A percentile compares a stretch with the other conserved stretches of the same genome.
These are phyloP conservation scores for Daldinia eschscholtzii DNA, from an alignment of 2,329 filamentous ascomycete genomes.

Conservation along the genomic window DNA sequence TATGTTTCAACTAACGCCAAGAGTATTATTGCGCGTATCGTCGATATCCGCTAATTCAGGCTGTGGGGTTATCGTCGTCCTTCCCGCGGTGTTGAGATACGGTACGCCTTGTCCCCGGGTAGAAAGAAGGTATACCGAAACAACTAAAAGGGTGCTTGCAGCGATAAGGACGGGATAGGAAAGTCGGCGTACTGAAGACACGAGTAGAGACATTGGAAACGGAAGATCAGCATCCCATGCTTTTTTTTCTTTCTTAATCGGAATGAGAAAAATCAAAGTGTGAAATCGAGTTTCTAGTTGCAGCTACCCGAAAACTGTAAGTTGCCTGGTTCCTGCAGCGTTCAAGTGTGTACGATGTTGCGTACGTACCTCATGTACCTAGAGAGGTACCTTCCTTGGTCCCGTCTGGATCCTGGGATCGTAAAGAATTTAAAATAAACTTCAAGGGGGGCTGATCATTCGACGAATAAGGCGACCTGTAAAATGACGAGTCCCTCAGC, in stretches of 20 bases:
- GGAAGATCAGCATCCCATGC: background rate
- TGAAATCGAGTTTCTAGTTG: background rate
- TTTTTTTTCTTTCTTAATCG: background rate
- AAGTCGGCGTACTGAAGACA: slow-evolving; percentile 26
- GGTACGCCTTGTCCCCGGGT: slow-evolving; percentile 8
- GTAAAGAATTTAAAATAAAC: slow-evolving; percentile 11
- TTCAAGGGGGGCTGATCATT: slow-evolving; percentile 8
- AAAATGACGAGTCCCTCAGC: slow-evolving; percentile 4
- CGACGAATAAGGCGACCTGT: slow-evolving; percentile 4
- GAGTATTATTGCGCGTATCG: slow-evolving; percentile 35
- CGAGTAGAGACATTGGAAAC: slow-evolving; percentile 20
- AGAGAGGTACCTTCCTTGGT: background rate
- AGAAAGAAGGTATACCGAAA: slow-evolving; percentile 31
- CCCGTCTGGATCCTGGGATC: background rate
- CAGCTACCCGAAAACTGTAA: slow-evolving; percentile 7
- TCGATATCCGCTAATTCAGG: slow-evolving; percentile 18
- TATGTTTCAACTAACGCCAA: slow-evolving; percentile 36
- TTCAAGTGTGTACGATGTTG: background rate
- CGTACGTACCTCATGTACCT: background rate
- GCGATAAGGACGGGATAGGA: slow-evolving; percentile 14
- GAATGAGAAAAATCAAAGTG: background rate
- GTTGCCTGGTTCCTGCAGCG: background rate
- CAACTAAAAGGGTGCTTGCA: slow-evolving; percentile 20
- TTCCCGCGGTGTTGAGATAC: slow-evolving; percentile 13
- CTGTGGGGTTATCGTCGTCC: background rate